These are phyloP conservation scores for Colletotrichum tanaceti DNA, from an alignment of 2,329 filamentous ascomycete species.

Conservation along the genomic window DNA sequence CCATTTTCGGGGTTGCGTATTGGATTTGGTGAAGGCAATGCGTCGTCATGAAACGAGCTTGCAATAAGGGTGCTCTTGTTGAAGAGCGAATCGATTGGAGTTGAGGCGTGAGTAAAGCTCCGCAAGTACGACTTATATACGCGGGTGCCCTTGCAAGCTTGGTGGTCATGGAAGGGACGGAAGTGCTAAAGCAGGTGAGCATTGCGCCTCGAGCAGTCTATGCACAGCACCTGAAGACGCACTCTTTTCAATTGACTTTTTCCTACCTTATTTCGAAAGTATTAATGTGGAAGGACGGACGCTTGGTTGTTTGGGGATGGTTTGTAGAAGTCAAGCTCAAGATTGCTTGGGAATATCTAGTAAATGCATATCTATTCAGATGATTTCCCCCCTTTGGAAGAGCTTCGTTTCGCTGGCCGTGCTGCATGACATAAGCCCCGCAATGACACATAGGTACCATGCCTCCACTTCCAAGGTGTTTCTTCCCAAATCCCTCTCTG, in stretches of 20 bases:
- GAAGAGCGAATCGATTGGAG: background rate
- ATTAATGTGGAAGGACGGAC: background rate
- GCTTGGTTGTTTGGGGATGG: background rate
- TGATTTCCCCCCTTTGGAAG: background rate
- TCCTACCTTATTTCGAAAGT: no score
- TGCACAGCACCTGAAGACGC: background rate
- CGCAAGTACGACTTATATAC: constrained; percentile 37
- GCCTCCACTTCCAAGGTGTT: constrained; percentile 23
- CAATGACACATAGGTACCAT: constrained; percentile 1
- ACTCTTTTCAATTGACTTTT: background rate
- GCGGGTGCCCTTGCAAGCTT: constrained; percentile 31
- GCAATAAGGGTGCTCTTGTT: no score
- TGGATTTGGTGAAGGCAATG: background rate
- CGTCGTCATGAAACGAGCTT: background rate
- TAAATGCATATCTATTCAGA: constrained; percentile 32
- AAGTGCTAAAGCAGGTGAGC: constrained; percentile 19
- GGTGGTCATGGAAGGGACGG: constrained; percentile 20
- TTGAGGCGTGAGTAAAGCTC: constrained; percentile 18
- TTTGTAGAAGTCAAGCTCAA: background rate
- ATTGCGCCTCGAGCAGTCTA: constrained; percentile 4
- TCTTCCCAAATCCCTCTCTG: background rate
- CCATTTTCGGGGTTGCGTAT: constrained; percentile 10
- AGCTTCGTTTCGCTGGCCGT: background rate
- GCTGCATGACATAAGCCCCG: constrained; percentile 26
- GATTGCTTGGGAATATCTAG: background rate